These are phyloP conservation scores for Annulohypoxylon nitens DNA, from an alignment of 495 filamentous ascomycete species.

Conservation along the genomic window DNA sequence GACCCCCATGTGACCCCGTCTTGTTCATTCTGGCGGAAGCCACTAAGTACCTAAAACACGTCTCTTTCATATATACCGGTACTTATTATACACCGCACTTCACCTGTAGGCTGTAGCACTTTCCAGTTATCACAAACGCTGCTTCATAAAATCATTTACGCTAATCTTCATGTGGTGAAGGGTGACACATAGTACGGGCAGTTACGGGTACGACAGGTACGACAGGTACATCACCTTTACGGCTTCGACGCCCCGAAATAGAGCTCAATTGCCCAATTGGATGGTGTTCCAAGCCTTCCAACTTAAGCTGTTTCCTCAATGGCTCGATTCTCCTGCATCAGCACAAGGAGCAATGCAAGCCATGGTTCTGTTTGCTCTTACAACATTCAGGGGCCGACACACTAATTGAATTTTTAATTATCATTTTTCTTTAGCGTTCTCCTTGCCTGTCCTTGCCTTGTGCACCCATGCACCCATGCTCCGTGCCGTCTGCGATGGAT, in stretches of 20 bases:
- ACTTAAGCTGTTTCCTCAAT: slow-evolving; percentile 18
- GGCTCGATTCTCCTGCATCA: slow-evolving; percentile 37
- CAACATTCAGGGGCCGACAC: slow-evolving; percentile 31
- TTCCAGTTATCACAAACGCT: background rate
- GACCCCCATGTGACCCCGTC: slow-evolving; percentile 2
- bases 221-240: background rate
- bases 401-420: slow-evolving; percentile 28
- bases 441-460: background rate
- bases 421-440: slow-evolving; percentile 16
- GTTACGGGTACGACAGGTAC: background rate
- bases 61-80: slow-evolving; percentile 3
- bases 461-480: background rate
- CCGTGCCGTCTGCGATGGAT: background rate
- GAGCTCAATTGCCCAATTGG: slow-evolving; percentile 36
- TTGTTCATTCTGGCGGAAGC: background rate
- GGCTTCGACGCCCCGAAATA: background rate
- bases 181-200: background rate
- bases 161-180: slow-evolving; percentile 3
- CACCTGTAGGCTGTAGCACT: too few relatives aligned
- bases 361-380: slow-evolving; percentile 25
- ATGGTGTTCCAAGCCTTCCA: slow-evolving; percentile 29
- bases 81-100: background rate
- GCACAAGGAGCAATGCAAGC: slow-evolving; percentile 27
- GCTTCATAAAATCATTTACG: background rate
- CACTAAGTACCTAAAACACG: background rate